A percentile compares a stretch with the other conserved stretches of the same genome.
Conservation (phyloP, 768 basidiomycete genomes). For the Pleurotus platypus region DNA sequence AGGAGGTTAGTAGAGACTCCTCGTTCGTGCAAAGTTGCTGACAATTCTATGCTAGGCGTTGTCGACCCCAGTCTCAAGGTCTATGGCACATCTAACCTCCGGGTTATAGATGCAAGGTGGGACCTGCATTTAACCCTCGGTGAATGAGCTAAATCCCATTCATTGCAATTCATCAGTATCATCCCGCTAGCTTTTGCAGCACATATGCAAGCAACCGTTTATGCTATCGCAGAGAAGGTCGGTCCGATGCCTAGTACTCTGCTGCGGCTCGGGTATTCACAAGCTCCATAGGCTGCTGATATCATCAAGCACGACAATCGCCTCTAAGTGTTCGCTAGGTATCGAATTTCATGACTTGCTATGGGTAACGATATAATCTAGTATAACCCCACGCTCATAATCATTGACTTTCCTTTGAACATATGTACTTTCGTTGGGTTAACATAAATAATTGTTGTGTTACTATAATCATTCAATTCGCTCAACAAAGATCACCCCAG, state of each 20-base stretch:
- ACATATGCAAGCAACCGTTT: conserved; percentile 14
- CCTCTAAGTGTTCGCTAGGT: too few relatives aligned
- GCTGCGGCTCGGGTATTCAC: too few relatives aligned
- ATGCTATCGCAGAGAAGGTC: conserved; percentile 20
- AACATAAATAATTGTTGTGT: too few relatives aligned
- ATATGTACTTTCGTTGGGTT: too few relatives aligned
- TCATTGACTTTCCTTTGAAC: too few relatives aligned
- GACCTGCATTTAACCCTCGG: background rate
- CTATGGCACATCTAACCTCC: conserved; percentile 39
- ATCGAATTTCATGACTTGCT: too few relatives aligned
- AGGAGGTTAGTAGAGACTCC: background rate
- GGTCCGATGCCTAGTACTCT: background rate
- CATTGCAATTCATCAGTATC: background rate
- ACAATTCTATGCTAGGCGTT: conserved; percentile 24
- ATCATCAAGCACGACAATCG: too few relatives aligned
- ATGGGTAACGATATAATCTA: too few relatives aligned
- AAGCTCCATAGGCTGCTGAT: too few relatives aligned
- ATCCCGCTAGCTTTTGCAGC: conserved; percentile 11
- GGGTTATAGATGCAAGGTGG: conserved; percentile 25
- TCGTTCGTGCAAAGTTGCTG: background rate
- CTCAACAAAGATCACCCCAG: too few relatives aligned
- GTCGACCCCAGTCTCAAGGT: conserved; percentile 38
- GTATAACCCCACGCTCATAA: too few relatives aligned
- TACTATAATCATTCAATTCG: too few relatives aligned
- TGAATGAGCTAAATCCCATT: background rate